Conservation (phyloP, 371 early-diverging fungal species). For the Apophysomyces variabilis region DNA sequence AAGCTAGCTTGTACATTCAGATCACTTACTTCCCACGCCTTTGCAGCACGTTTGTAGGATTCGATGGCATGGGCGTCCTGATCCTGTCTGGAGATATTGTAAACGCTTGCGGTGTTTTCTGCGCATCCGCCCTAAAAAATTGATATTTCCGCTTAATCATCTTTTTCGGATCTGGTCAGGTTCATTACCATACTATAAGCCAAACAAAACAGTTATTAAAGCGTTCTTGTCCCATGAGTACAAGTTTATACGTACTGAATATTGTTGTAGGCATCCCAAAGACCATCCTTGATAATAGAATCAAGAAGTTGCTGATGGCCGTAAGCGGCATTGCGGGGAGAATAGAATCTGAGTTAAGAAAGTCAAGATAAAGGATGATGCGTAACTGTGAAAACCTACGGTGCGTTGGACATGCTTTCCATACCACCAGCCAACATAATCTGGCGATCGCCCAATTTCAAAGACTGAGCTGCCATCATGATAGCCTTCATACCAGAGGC, state of each 20-base stretch:
- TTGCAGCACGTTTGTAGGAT: conserved; percentile 87
- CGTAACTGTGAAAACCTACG: conserved; percentile 52
- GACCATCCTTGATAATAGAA: conserved; percentile 93
- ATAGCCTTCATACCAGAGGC: conserved; percentile 93
- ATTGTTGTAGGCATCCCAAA: conserved; percentile 92
- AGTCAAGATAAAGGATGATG: neutral
- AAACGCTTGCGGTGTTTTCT: conserved; percentile 88
- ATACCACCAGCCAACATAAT: conserved; percentile 92
- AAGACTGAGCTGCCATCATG: conserved; percentile 73
- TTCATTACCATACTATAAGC: conserved; percentile 13
- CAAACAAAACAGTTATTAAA: neutral
- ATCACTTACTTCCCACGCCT: conserved; percentile 67
- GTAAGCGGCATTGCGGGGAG: conserved; percentile 70
- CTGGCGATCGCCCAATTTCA: conserved; percentile 62
- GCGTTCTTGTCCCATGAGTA: neutral
- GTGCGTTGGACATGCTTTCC: conserved; percentile 95
- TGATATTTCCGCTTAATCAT: conserved; percentile 7
- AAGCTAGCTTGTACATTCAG: neutral
- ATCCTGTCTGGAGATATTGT: conserved; percentile 80
- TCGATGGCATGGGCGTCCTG: conserved; percentile 91
- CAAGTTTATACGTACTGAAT: conserved; percentile 56
- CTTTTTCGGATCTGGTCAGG: neutral
- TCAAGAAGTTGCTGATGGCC: conserved; percentile 87
- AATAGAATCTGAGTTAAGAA: conserved; percentile 55
- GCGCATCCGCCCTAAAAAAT: conserved; percentile 89